Evolutionary conservation across 148 eudicot genomes (phyloP).

Genomic region (Silene conica): DNA sequence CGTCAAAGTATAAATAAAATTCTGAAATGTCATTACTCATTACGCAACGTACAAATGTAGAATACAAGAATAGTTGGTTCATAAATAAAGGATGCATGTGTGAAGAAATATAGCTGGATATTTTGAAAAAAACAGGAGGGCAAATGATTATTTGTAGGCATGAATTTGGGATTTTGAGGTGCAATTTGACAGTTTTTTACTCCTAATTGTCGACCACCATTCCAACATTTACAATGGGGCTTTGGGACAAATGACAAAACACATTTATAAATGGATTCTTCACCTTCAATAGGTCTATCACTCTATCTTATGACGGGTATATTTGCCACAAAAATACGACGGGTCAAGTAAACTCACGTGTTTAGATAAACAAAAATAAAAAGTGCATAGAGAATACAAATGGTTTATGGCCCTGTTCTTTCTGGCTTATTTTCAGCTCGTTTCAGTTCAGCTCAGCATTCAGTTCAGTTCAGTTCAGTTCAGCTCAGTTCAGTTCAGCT

Average conservation of each 20-base stretch:
- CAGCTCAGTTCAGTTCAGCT: too few species aligned
- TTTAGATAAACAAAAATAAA: too few species aligned
- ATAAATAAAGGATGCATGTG: background rate
- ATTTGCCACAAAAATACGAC: too few species aligned
- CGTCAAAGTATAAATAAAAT: conserved; percentile 9
- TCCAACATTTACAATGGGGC: conserved; percentile 19
- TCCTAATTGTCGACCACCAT: conserved; percentile 26
- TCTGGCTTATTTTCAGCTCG: too few species aligned
- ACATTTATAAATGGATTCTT: background rate
- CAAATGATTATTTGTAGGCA: conserved; percentile 18
- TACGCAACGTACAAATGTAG: background rate
- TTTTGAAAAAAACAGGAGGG: conserved; percentile 13
- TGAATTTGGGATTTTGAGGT: conserved; percentile 7
- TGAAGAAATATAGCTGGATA: conserved; percentile 8
- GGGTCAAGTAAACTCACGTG: too few species aligned
- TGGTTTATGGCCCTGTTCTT: too few species aligned
- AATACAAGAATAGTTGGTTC: background rate
- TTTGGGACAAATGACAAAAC: conserved; percentile 4
- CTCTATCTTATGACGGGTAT: too few species aligned
- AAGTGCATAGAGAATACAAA: too few species aligned
- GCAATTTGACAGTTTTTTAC: conserved; percentile 12
- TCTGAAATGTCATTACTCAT: background rate
- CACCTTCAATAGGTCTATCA: too few species aligned
- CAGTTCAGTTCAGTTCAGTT: too few species aligned
- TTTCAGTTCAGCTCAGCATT: too few species aligned